Base-by-base conservation (phyloP, 2,329 filamentous ascomycete species). In the Stromatinia cepivora region DNA sequence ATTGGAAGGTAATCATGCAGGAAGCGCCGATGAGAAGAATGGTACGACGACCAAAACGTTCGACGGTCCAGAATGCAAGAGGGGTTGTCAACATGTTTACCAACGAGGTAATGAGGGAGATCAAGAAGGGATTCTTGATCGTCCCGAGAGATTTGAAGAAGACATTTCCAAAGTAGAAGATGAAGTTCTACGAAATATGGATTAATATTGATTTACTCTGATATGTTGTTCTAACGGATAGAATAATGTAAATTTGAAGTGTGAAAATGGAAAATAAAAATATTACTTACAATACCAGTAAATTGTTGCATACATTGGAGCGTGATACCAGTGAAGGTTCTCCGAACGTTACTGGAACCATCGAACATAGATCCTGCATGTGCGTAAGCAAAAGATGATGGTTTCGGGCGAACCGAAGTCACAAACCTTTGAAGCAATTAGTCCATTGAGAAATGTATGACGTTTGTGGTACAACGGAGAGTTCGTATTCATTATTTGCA, bases 81-180 rank as follows among this genome's bases (percentile, higher is more conserved):
- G 93, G 93, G 0, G 93, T 97, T 46, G 92, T 94, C 81, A 82
- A 85, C 72, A 95, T 92, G 82, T 97, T 97, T 83, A 97, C 92
- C 67, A 95, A 86, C 71, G 91, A 95, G 80, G 92, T 94, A 82
- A 97, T 86, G 78, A 97, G 85, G 70, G 89, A 91, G 79, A 95
- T 93, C 76, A 96, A 80, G 86, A 97, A 97, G 52, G 87, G 84
- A 84, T 97, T 90, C 71, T 79, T 75, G 76, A 96, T 92, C 76
- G 91, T 90, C 74, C 90, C 90, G 36, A 91, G 89, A 31, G 89
- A 88, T 81, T 91, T 81, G 82, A 97, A 91, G 88, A 97, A 96
- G 70, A 91, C 88, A 53, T 92, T 93, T 48, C 91, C 92, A 83
- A 90, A 92, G 83, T 92, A 92, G 84, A 94, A 95, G 84, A 95